Evolutionary conservation across 768 basidiomycete genomes (phyloP).

Genomic region (Tylopilus rubrobrunneus): DNA sequence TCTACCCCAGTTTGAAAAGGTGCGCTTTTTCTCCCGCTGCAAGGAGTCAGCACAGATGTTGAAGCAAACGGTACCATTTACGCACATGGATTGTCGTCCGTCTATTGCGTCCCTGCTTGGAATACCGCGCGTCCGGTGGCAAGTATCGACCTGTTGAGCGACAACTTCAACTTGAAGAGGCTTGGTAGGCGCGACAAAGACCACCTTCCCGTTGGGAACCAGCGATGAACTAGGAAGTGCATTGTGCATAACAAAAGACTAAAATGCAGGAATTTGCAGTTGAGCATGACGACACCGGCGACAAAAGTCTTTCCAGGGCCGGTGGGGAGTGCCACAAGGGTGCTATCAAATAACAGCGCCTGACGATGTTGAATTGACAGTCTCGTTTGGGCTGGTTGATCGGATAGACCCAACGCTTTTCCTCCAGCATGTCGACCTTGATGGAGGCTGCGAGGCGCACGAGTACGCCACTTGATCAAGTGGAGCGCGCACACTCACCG

Average conservation of each 20-base stretch:
- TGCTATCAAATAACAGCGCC: constrained; percentile 85
- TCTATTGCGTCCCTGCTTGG: constrained; percentile 82
- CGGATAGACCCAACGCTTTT: constrained; percentile 88
- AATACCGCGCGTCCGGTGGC: constrained; percentile 90
- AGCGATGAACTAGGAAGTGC: constrained; percentile 64
- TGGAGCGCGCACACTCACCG: constrained; percentile 20
- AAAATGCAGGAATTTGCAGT: constrained; percentile 52
- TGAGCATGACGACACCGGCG: constrained; percentile 94
- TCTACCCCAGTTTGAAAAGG: too few species aligned
- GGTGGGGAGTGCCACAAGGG: constrained; percentile 90
- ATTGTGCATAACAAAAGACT: constrained; percentile 2
- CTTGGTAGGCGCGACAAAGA: constrained; percentile 95
- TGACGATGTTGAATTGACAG: constrained; percentile 94
- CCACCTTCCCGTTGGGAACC: constrained; percentile 88
- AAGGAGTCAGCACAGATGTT: background rate
- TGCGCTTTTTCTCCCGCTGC: constrained; percentile 78
- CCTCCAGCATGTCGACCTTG: constrained; percentile 68
- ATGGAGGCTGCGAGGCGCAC: constrained; percentile 52
- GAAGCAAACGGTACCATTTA: constrained; percentile 62
- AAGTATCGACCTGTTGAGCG: constrained; percentile 91
- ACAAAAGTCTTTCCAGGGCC: constrained; percentile 98
- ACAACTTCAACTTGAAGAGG: too few species aligned
- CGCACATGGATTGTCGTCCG: constrained; percentile 60
- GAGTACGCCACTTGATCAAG: background rate
- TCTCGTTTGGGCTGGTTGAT: constrained; percentile 83